These are phyloP conservation scores for Tuctoria greenei DNA, from an alignment of 176 grass and related monocot genomes.

Conservation along the genomic window DNA sequence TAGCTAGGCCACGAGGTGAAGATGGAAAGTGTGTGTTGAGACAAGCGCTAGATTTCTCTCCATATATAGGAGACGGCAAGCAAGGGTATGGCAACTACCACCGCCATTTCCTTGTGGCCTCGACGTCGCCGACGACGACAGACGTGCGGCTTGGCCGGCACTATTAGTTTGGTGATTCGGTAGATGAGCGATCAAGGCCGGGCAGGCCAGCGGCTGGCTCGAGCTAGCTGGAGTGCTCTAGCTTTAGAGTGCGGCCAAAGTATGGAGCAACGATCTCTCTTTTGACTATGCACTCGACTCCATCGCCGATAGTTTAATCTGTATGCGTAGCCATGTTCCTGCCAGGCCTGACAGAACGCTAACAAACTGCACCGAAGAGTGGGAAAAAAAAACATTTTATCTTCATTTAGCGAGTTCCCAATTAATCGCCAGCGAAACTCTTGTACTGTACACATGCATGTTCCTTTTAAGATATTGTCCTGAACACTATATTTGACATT, in stretches of 20 bases:
- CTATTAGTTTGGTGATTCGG: slow-evolving; percentile 56
- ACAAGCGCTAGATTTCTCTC: background rate
- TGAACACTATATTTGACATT: slow-evolving; percentile 1
- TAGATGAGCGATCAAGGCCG: slow-evolving; percentile 57
- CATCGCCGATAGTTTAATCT: slow-evolving; percentile 10
- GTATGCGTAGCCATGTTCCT: slow-evolving; percentile 19
- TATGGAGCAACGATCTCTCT: slow-evolving; percentile 34
- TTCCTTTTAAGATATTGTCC: slow-evolving; percentile 1
- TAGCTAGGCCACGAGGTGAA: background rate
- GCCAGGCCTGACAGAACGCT: slow-evolving; percentile 1
- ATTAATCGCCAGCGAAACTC: background rate
- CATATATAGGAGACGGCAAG: slow-evolving; percentile 43
- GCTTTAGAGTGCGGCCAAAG: slow-evolving; percentile 71
- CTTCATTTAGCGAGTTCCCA: background rate
- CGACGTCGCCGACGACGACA: background rate
- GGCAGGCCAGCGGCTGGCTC: slow-evolving; percentile 30
- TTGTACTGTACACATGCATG: background rate
- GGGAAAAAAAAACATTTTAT: background rate
- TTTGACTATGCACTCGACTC: slow-evolving; percentile 30
- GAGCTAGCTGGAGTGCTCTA: slow-evolving; percentile 38
- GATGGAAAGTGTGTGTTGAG: slow-evolving; percentile 17
- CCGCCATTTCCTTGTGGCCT: slow-evolving; percentile 38
- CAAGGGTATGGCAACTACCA: slow-evolving; percentile 31
- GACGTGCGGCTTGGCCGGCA: slow-evolving; percentile 40
- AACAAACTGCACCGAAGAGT: background rate